Base-by-base conservation (phyloP, 495 filamentous ascomycete genomes). In the Neurospora cerealis region DNA sequence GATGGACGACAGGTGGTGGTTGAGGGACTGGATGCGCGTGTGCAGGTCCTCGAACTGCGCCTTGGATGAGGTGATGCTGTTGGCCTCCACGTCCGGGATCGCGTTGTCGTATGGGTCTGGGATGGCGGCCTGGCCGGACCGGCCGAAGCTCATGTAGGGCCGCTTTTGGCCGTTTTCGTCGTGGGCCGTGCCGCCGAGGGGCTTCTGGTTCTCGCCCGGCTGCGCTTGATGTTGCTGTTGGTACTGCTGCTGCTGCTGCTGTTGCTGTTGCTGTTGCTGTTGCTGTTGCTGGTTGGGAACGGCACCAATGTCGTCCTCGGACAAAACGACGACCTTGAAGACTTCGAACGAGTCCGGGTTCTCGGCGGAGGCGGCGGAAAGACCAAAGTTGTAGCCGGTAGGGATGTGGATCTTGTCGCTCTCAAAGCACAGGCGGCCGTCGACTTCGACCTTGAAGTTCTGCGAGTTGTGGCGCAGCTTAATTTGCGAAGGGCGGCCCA, bases 321-420 rank as follows among this genome's bases (percentile, higher is more conserved):
- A 88, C 78, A 89, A 87, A 42, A 95, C 86, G 44, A 92, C 83
- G 77, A 98, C 89, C 77, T 95, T 97, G 86, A 94, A 95, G 74
- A 96, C 81, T 82, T 99, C 96, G 80, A 97, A 97, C 37, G 93
- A 96, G 81, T 99, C 96, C 0, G 96, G 93, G 76, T 88, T 94
- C 74, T 98, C 94, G 37, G 93, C 93, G 9, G 93, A 94, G 5
- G 92, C 92, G 40, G 95, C 96, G 3, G 92, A 92, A 75, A 99
- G 83, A 78, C 96, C 96, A 74, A 97, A 93, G 80, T 88, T 89
- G 83, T 98, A 96, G 77, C 92, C 92, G 8, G 86, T 79, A 10
- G 96, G 95, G 39, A 99, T 87, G 54, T 83, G 81, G 75, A 97
- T 86, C 84, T 93, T 91, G 79, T 91, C 85, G 70, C 88, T 95